Conservation (phyloP, 306 rosid species). For the Pyrus pyrifolia region DNA sequence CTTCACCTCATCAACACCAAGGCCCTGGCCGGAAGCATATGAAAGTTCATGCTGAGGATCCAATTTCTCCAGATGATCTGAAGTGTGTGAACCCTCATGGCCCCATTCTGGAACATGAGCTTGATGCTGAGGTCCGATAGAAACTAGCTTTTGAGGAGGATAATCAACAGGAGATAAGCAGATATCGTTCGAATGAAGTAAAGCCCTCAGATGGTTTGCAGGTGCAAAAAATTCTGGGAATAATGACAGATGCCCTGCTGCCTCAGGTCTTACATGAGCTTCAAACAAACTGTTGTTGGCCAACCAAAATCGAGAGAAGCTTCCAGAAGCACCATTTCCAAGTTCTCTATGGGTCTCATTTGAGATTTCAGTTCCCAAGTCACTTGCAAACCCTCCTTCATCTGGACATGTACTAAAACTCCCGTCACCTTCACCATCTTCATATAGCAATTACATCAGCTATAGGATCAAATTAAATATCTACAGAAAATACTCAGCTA, state of each 20-base stretch:
- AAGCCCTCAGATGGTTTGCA: slow-evolving; percentile 12
- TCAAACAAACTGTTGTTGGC: slow-evolving; percentile 12
- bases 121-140: slow-evolving; percentile 35
- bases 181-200: slow-evolving; percentile 16
- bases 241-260: slow-evolving; percentile 27
- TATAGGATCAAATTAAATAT: neutral
- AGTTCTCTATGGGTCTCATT: neutral
- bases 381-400: slow-evolving; percentile 13
- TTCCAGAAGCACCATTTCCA: slow-evolving; percentile 16
- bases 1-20: slow-evolving; percentile 12
- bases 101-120: slow-evolving; percentile 28
- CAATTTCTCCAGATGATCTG: neutral
- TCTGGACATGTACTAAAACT: slow-evolving; percentile 12
- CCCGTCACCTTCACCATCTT: slow-evolving; percentile 22
- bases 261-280: slow-evolving; percentile 19
- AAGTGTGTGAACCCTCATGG: slow-evolving; percentile 15
- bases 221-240: slow-evolving; percentile 27
- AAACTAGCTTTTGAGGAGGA: slow-evolving; percentile 23
- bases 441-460: slow-evolving; percentile 16
- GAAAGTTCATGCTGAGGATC: neutral
- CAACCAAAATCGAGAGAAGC: slow-evolving; percentile 17
- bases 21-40: neutral
- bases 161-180: slow-evolving; percentile 14
- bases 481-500: neutral
- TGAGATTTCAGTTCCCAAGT: slow-evolving; percentile 2